These are phyloP conservation scores for Rubia tinctorum DNA, from an alignment of 305 asterid genomes.

Conservation along the genomic window DNA sequence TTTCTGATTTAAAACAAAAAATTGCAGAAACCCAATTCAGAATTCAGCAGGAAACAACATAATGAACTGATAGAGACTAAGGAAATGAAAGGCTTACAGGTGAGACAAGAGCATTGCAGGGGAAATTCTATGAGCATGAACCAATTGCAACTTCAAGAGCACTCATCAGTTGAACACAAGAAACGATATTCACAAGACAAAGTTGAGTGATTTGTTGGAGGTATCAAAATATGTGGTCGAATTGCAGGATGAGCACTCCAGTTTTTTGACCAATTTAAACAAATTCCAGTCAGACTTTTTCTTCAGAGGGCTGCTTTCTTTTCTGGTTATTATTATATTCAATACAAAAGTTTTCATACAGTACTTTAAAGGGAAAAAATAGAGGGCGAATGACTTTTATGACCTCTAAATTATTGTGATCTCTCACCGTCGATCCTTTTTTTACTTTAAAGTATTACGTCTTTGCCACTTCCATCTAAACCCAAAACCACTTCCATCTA, in stretches of 20 bases:
- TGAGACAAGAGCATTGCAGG: slow-evolving; percentile 49
- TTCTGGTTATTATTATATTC: background rate
- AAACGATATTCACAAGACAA: background rate
- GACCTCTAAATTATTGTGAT: too few species aligned
- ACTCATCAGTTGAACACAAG: background rate
- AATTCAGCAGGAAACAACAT: background rate
- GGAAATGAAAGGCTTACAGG: slow-evolving; percentile 30
- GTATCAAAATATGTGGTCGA: background rate
- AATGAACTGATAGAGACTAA: background rate
- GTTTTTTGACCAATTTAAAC: background rate
- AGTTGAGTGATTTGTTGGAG: background rate
- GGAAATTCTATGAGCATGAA: background rate
- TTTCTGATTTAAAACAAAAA: background rate
- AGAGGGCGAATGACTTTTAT: too few species aligned
- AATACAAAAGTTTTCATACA: too few species aligned
- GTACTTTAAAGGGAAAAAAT: too few species aligned
- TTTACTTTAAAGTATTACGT: too few species aligned
- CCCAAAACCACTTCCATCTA: too few species aligned
- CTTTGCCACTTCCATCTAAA: too few species aligned
- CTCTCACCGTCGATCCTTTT: too few species aligned
- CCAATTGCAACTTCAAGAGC: slow-evolving; percentile 1
- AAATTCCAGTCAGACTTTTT: background rate
- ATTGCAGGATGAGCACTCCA: background rate
- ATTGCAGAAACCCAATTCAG: slow-evolving; percentile 14
- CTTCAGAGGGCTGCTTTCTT: background rate